Base-by-base conservation (phyloP, 2,329 filamentous ascomycete species). In the Exophiala sp. region DNA sequence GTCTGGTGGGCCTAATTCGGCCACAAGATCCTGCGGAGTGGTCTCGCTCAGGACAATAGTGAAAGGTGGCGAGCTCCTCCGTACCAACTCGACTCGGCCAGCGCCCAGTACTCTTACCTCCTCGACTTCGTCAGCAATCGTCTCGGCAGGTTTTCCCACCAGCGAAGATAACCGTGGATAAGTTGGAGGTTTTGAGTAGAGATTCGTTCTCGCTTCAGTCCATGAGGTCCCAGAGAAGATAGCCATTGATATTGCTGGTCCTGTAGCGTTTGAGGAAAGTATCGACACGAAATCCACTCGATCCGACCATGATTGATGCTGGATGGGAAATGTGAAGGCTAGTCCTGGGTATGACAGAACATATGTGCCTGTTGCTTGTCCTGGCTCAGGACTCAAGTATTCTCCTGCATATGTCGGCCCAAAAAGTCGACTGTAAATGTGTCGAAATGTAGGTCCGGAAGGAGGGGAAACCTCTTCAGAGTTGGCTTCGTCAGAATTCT, bases 321-420 rank as follows among this genome's bases (percentile, higher is more conserved):
- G 80, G 29, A 97, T 76, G 0, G 89, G 85, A 62, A 99, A 99
- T 35, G 88, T 91, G 68, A 97, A 96, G 0, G 92, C 90, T 29
- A 99, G 85, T 0, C 94, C 94, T 1, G 92, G 91, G 71, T 96
- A 99, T 1, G 92, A 97, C 33, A 99, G 76, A 33, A 96, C 85
- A 67, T 97, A 99, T 18, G 84, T 87, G 12, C 91, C 91, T 12
- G 77, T 75, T 9, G 78, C 77, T 34, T 77, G 72, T 2, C 75
- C 76, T 1, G 75, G 66, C 5, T 72, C 69, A 1, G 89, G 83
- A 7, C 86, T 80, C 35, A 96, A 80, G 66, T 92, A 99, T 75
- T 99, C 94, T 59, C 94, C 94, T 1, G 88, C 88, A 68, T 95
- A 97, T 0, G 92, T 95, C 14, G 91, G 91, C 0, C 94, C 94